Percentiles rank a stretch among this genome's conserved stretches.
Evolutionary conservation across 2,329 filamentous ascomycete genomes (phyloP).

Genomic region (Sordariomycetes sp.): DNA sequence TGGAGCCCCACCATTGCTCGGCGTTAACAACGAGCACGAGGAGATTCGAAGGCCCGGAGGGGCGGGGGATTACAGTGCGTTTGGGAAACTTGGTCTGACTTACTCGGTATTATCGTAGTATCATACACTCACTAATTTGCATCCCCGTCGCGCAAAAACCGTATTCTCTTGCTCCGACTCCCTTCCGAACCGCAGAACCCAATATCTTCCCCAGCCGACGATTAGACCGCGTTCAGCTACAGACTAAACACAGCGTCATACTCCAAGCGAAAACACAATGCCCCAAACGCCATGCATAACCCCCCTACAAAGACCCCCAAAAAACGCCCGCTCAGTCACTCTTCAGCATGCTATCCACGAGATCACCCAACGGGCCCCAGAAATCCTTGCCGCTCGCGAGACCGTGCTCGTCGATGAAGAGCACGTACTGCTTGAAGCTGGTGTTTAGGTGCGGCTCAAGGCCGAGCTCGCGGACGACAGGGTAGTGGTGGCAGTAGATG

Average conservation of each 20-base stretch:
- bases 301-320: neutral
- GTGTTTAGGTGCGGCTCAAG: slow-evolving; percentile 97
- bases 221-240: neutral
- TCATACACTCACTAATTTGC: slow-evolving; percentile 3
- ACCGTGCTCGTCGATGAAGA: slow-evolving; percentile 95
- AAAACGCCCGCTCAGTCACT: slow-evolving; percentile 52
- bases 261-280: neutral
- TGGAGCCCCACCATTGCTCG: neutral
- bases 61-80: neutral
- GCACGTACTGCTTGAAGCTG: slow-evolving; percentile 98
- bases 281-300: slow-evolving; percentile 1
- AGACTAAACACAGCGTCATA: neutral
- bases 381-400: slow-evolving; percentile 91
- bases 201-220: neutral
- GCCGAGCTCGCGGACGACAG: slow-evolving; percentile 86
- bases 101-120: slow-evolving; percentile 1
- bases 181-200: neutral
- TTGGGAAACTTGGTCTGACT: neutral
- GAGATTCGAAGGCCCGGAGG: neutral
- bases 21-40: neutral
- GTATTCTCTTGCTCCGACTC: neutral
- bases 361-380: slow-evolving; percentile 87
- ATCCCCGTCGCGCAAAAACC: neutral
- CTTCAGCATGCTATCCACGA: slow-evolving; percentile 95
- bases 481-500: slow-evolving; percentile 99